Evolutionary conservation across 176 grass and related monocot genomes (phyloP), one percentile per base, ranked within the genome.

Genomic region (Lolium multiflorum): DNA sequence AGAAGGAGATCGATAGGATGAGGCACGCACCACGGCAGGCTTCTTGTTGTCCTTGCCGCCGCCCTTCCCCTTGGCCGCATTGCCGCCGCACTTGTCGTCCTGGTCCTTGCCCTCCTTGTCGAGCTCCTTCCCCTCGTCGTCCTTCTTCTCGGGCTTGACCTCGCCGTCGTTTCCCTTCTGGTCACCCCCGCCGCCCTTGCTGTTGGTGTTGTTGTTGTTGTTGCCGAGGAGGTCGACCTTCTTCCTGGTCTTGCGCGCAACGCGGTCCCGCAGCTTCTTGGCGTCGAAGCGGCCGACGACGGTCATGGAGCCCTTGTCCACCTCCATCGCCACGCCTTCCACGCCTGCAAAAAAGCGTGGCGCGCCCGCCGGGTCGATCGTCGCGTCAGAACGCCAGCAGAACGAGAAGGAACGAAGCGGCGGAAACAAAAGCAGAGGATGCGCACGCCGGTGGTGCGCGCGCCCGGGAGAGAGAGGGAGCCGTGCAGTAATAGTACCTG

Each of bases 231-330:
- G 72, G 12, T 98, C 91, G 41, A 98, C 91, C 61, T 82, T 89
- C 89, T 95, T 98, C 77, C 69, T 85, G 37, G 89, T 94, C 87
- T 95, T 98, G 0, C 16, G 4, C 43, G 89, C 88, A 21, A 98
- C 92, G 59, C 83, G 88, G 28, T 89, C 93, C 2, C 86, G 89
- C 2, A 98, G 90, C 88, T 94, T 95, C 84, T 80, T 89, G 66
- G 93, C 86, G 78, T 98, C 93, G 74, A 98, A 86, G 74, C 80
- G 91, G 6, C 93, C 96, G 2, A 89, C 84, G 14, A 98, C 88
- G 1, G 88, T 98, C 56, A 98, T 87, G 77, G 70, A 86, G 7
- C 89, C 92, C 85, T 78, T 89, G 25, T 62, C 88, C 38, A 75
- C 74, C 9, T 98, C 93, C 89, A 91, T 74, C 15, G 86, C 91